Conservation (phyloP, 371 early-diverging fungal genomes). For the Rhizomucor pusillus region DNA sequence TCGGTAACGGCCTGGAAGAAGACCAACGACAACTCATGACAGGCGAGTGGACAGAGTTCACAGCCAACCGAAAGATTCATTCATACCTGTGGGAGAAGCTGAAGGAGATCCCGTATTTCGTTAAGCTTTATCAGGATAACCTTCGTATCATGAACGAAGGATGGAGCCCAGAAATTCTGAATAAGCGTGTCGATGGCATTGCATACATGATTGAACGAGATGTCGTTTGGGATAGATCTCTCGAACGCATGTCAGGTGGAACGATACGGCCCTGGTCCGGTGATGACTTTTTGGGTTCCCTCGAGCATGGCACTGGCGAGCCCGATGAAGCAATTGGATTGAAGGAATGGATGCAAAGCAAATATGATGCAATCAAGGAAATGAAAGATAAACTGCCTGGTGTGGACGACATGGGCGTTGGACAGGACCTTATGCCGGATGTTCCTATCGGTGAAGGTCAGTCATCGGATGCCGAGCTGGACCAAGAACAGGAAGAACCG, state of each 20-base stretch:
- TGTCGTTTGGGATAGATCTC: conserved; percentile 19
- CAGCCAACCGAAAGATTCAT: conserved; percentile 12
- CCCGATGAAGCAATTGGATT: conserved; percentile 18
- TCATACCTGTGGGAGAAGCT: conserved; percentile 26
- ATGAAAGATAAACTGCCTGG: conserved; percentile 1
- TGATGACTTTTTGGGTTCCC: conserved; percentile 11
- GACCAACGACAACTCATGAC: conserved; percentile 21
- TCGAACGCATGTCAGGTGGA: conserved; percentile 16
- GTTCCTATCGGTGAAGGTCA: background rate
- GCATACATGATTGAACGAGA: conserved; percentile 26
- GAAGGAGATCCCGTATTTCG: conserved; percentile 11
- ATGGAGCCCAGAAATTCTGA: conserved; percentile 11
- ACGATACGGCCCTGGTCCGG: conserved; percentile 12
- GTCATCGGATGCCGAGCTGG: background rate
- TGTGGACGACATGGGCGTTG: background rate
- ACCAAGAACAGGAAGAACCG: background rate
- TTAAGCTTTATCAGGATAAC: conserved; percentile 11
- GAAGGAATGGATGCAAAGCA: conserved; percentile 19
- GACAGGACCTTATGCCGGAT: background rate
- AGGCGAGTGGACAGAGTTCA: conserved; percentile 20
- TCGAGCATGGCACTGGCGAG: conserved; percentile 17
- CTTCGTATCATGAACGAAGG: conserved; percentile 10
- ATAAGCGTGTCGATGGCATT: conserved; percentile 19
- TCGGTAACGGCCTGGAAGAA: conserved; percentile 35
- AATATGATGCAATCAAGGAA: conserved; percentile 8